Conservation (phyloP, 2,329 filamentous ascomycete genomes). For the Paraphaeosphaeria sporulosa region DNA sequence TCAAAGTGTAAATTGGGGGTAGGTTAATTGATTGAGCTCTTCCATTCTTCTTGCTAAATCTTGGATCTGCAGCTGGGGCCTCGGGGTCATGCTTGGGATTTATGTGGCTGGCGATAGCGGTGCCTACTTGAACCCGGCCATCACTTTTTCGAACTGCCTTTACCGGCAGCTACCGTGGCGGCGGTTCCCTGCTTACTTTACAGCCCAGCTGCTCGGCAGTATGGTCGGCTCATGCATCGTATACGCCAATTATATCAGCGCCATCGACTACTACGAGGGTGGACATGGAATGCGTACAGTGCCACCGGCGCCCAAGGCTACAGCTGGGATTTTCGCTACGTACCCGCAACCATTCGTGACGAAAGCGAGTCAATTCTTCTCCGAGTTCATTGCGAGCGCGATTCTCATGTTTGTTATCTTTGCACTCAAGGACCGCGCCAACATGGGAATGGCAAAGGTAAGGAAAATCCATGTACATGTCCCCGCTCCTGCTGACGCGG, state of each 20-base stretch:
- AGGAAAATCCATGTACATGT: background rate
- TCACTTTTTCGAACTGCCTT: constrained; percentile 74
- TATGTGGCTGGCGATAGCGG: constrained; percentile 72
- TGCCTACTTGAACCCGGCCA: constrained; percentile 70
- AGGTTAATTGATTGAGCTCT: constrained; percentile 8
- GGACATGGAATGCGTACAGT: constrained; percentile 68
- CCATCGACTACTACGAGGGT: constrained; percentile 71
- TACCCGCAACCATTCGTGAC: constrained; percentile 74
- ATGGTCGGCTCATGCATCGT: constrained; percentile 63
- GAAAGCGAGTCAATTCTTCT: constrained; percentile 72
- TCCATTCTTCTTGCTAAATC: background rate
- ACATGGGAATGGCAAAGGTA: constrained; percentile 48
- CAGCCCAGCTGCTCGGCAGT: constrained; percentile 72
- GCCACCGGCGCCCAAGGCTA: constrained; percentile 62
- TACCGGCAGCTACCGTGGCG: constrained; percentile 74
- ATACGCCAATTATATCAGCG: constrained; percentile 58
- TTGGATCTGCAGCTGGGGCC: constrained; percentile 40
- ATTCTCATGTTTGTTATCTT: constrained; percentile 77
- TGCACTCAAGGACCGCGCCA: constrained; percentile 66
- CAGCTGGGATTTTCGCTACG: constrained; percentile 76
- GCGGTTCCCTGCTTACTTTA: constrained; percentile 72
- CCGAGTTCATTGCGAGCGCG: constrained; percentile 72
- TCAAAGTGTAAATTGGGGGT: constrained; percentile 54
- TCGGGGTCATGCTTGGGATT: constrained; percentile 58
- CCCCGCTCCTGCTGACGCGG: constrained; percentile 9